Base-by-base conservation (phyloP, 305 asterid genomes). In the Solanum hybrid region DNA sequence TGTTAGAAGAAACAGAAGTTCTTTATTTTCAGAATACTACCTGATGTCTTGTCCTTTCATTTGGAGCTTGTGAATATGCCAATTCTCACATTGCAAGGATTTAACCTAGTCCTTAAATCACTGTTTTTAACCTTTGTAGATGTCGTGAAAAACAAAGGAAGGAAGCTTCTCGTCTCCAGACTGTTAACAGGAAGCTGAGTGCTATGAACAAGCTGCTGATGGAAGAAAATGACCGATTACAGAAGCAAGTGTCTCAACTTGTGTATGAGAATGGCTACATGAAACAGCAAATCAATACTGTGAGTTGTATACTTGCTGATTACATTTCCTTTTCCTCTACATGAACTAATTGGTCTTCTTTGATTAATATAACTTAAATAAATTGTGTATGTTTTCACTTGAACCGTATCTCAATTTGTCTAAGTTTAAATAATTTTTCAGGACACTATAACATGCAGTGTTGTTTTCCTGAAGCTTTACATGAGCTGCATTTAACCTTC, bases 221-320 rank as follows among this genome's bases (percentile, higher is more conserved):
- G 99, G 99, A 97, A 94, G 99, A 97, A 93, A 97, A 96, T 32
- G 99, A 97, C 91, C 98, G 99, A 66, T 92, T 97, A 73, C 99
- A 97, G 88, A 97, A 95, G 93, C 99, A 97, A 91, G 98, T 97
- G 87, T 96, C 99, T 0, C 98, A 96, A 36, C 90, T 97, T 90
- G 99, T 97, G 88, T 96, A 96, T 88, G 99, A 97, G 73, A 97
- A 97, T 89, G 98, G 99, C 56, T 96, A 84, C 89, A 95, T 97
- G 98, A 96, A 97, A 60, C 96, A 94, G 87, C 96, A 96, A 90
- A 69, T 96, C 64, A 94, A 94, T 88, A 94, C 98, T 85, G 99
- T 97, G 91, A 95, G 97, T 89, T 88, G 46, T 46, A 3, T 27
- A 40, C 78, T 32, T 16, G 36, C 82, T 16, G 6, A 42, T 82